phyloP scores from a whole-genome alignment of 2,329 filamentous ascomycete species.

The Eurotiales sp. region DNA sequence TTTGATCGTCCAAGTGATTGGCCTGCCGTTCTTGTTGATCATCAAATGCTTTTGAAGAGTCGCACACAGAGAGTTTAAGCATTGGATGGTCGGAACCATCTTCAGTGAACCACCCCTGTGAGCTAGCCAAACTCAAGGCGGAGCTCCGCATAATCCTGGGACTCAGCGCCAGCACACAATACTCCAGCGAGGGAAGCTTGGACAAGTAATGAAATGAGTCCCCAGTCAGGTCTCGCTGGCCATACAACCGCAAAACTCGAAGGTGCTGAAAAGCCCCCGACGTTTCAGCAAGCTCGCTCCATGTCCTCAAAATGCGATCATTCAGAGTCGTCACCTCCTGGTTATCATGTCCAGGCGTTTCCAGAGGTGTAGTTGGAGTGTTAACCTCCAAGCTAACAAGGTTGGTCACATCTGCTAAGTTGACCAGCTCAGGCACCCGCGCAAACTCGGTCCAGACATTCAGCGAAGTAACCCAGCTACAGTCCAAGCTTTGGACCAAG shows the following conservation, averaged over 20 bases:
- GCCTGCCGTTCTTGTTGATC: background rate
- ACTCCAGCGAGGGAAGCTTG: slow-evolving; percentile 32
- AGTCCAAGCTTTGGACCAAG: slow-evolving; percentile 28
- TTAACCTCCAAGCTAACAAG: slow-evolving; percentile 38
- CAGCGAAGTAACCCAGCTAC: slow-evolving; percentile 34
- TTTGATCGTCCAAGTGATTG: background rate
- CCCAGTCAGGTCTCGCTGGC: slow-evolving; percentile 29
- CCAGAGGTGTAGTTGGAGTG: slow-evolving; percentile 18
- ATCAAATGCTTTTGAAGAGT: background rate
- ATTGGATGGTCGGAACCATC: background rate
- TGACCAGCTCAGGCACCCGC: slow-evolving; percentile 33
- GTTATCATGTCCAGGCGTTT: slow-evolving; percentile 14
- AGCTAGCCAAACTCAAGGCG: slow-evolving; percentile 9
- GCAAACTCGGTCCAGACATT: slow-evolving; percentile 31
- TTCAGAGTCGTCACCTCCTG: slow-evolving; percentile 24
- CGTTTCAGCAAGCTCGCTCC: slow-evolving; percentile 35
- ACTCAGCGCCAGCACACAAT: slow-evolving; percentile 33
- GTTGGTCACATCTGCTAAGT: slow-evolving; percentile 36
- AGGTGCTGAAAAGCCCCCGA: slow-evolving; percentile 35
- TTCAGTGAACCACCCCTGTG: slow-evolving; percentile 6
- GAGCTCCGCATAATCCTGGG: slow-evolving; percentile 23
- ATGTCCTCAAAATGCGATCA: slow-evolving; percentile 39
- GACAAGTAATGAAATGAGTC: slow-evolving; percentile 32
- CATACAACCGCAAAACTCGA: slow-evolving; percentile 32
- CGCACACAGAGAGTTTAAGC: background rate